phyloP scores from a whole-genome alignment of 2,329 filamentous ascomycete genomes.

The Xylaria multiplex region DNA sequence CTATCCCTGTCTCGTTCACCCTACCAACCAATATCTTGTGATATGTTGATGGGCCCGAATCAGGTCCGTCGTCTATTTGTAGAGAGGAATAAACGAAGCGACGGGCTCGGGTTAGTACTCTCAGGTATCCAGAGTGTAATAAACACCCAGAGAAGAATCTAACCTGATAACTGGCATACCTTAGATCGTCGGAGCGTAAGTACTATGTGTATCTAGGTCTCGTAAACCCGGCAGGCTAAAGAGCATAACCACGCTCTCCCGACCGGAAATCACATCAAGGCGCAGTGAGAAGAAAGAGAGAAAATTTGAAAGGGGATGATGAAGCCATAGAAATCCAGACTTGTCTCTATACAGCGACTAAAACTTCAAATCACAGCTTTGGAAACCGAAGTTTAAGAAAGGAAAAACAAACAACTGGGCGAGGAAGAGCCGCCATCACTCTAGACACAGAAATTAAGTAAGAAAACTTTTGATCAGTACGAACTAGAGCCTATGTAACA shows the following conservation, averaged over 20 bases:
- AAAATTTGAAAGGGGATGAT: too few species aligned
- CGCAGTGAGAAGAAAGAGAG: background rate
- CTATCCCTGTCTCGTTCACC: conserved; percentile 11
- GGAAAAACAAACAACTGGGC: too few species aligned
- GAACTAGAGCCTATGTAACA: conserved; percentile 46
- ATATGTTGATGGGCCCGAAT: conserved; percentile 14
- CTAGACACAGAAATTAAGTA: conserved; percentile 27
- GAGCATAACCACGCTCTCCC: background rate
- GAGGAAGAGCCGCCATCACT: background rate
- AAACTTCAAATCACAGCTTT: background rate
- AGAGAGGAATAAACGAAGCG: too few species aligned
- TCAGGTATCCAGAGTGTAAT: too few species aligned
- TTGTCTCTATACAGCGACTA: background rate
- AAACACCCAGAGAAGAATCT: too few species aligned
- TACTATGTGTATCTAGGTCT: too few species aligned
- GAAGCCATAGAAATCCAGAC: background rate
- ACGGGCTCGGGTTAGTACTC: too few species aligned
- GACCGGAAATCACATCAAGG: background rate
- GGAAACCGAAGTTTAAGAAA: background rate
- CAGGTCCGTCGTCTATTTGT: too few species aligned
- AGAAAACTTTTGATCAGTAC: conserved; percentile 43
- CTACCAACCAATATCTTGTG: conserved; percentile 6
- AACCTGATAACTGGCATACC: too few species aligned
- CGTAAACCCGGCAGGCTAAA: background rate
- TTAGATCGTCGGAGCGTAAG: too few species aligned